Base-by-base conservation (phyloP, 106 monocot species). In the Platanthera zijinensis region DNA sequence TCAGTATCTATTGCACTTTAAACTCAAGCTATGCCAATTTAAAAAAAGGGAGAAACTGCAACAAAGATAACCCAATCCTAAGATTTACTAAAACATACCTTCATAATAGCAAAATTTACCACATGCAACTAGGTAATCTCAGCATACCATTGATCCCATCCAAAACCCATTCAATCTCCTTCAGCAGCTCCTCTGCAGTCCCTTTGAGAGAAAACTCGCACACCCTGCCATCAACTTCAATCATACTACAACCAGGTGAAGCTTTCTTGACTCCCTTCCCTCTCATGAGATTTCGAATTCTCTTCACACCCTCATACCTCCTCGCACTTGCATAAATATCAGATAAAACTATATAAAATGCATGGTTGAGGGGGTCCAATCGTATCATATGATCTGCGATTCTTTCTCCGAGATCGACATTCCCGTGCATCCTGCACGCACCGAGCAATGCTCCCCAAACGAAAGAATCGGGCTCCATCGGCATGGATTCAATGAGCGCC, bases 401-500 rank as follows among this genome's bases (percentile, higher is more conserved):
- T 71, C 69, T 69, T 68, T 84, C 82, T 10, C 84, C 87, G 8
- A 82, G 73, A 10, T 79, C 84, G 0, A 78, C 77, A 71, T 87
- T 87, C 25, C 79, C 82, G 46, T 84, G 87, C 76, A 87, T 84
- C 56, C 76, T 63, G 52, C 87, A 87, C 2, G 82, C 76, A 73
- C 84, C 84, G 28, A 87, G 84, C 71, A 87, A 79, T 74, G 87
- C 87, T 22, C 87, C 87, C 82, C 82, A 84, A 28, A 87, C 84
- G 66, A 74, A 82, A 5, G 25, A 57, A 68, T 87, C 82, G 6
- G 87, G 84, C 72, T 76, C 53, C 87, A 87, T 84, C 0, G 87
- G 77, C 87, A 87, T 87, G 73, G 69, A 57, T 67, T 18, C 51
- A 11, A 87, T 87, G 52, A 87, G 84, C 28, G 4, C 22, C 5